Conservation (phyloP, 805 yeast species). For the Wickerhamomyces rabaulensis region DNA sequence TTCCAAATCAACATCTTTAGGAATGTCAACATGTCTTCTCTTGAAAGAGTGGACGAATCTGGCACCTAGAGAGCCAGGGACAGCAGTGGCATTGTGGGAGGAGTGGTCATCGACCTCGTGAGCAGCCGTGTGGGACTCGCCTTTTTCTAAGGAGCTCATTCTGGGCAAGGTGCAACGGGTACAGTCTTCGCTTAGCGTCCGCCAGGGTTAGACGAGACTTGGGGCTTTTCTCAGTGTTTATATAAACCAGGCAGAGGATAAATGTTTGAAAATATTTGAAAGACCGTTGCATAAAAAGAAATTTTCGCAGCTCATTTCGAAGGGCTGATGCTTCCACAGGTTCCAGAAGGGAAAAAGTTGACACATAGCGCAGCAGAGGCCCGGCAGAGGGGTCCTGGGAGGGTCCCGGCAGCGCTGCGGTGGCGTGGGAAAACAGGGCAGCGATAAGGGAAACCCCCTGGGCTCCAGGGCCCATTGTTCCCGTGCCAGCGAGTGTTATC, state of each 20-base stretch:
- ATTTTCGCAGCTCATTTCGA: background rate
- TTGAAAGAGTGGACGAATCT: slow-evolving; percentile 18
- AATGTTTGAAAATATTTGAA: background rate
- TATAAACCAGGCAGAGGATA: background rate
- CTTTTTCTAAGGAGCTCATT: slow-evolving; percentile 1
- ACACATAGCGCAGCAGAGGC: too few relatives aligned
- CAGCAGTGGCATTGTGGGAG: background rate
- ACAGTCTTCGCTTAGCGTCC: too few relatives aligned
- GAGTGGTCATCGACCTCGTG: background rate
- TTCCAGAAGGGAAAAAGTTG: too few relatives aligned
- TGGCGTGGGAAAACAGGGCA: too few relatives aligned
- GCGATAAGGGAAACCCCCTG: too few relatives aligned
- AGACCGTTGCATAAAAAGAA: background rate
- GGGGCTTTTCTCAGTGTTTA: background rate
- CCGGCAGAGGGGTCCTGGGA: too few relatives aligned
- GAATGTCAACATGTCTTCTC: slow-evolving; percentile 15
- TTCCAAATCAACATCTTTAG: slow-evolving; percentile 15
- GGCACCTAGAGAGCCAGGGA: background rate
- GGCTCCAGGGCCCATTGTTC: too few relatives aligned
- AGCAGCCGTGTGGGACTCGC: background rate
- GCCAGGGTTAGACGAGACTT: too few relatives aligned
- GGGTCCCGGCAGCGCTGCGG: too few relatives aligned
- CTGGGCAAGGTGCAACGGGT: too few relatives aligned
- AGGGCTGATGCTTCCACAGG: too few relatives aligned
- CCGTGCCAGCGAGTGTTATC: too few relatives aligned